phyloP scores from a whole-genome alignment of 1,284 basidiomycete genomes.

The Bjerkandera adusta region DNA sequence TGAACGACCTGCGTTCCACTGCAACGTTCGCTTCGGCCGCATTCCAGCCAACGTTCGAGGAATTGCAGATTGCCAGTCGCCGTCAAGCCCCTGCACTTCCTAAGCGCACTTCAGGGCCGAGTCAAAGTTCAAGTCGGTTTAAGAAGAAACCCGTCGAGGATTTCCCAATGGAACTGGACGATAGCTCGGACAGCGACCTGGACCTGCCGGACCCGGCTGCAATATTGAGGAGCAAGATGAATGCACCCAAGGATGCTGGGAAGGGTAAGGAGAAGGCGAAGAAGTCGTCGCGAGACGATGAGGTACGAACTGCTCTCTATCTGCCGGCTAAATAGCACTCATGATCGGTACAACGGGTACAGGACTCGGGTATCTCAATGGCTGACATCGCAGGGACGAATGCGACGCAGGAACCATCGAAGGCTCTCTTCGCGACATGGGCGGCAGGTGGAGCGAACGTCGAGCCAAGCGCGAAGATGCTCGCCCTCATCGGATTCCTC shows the following conservation, averaged over 20 bases:
- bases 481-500: conserved; percentile 49
- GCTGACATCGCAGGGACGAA: conserved; percentile 12
- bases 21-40: conserved; percentile 52
- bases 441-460: conserved; percentile 52
- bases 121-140: neutral
- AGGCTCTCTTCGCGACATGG: conserved; percentile 48
- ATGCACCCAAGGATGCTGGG: neutral
- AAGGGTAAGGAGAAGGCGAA: conserved; percentile 20
- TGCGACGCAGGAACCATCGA: conserved; percentile 30
- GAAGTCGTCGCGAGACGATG: conserved; percentile 28
- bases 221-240: conserved; percentile 22
- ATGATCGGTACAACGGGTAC: neutral
- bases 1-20: conserved; percentile 46
- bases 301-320: conserved; percentile 9
- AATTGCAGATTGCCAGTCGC: conserved; percentile 26
- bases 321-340: neutral
- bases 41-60: conserved; percentile 48
- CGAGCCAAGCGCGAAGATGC: conserved; percentile 69
- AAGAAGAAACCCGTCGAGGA: conserved; percentile 14
- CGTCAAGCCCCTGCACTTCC: conserved; percentile 4
- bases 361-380: conserved; percentile 15
- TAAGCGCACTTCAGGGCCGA: neutral
- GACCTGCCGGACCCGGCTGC: conserved; percentile 44
- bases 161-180: conserved; percentile 23
- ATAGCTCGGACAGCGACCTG: conserved; percentile 41